phyloP scores from a whole-genome alignment of 1,284 basidiomycete species.

The Rhodotorula mucilaginosa region DNA sequence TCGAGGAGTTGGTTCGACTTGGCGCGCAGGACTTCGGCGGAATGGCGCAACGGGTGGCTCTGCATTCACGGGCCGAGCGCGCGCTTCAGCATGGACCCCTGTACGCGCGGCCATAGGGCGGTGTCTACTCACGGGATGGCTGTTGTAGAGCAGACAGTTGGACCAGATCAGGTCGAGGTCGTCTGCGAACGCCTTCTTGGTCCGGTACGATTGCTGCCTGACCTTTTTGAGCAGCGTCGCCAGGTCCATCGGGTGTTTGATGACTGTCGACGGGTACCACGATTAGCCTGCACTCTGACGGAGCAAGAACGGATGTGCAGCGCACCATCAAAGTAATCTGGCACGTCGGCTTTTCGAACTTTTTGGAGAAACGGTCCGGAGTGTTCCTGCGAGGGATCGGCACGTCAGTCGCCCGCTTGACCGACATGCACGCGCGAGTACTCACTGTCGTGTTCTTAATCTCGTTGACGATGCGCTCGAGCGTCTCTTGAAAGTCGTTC shows the following conservation, averaged over 20 bases:
- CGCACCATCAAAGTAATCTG: slow-evolving; percentile 90
- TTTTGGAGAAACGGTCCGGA: slow-evolving; percentile 78
- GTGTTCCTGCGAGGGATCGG: slow-evolving; percentile 56
- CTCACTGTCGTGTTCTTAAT: slow-evolving; percentile 56
- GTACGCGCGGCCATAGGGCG: not conserved
- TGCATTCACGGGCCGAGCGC: slow-evolving; percentile 37
- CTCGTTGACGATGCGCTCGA: slow-evolving; percentile 81
- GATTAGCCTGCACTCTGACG: no score
- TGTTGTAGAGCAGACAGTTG: slow-evolving; percentile 91
- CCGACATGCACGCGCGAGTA: slow-evolving; percentile 60
- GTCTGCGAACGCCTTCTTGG: slow-evolving; percentile 85
- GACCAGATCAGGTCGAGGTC: slow-evolving; percentile 96
- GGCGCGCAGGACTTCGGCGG: slow-evolving; percentile 68
- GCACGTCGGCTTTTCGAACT: slow-evolving; percentile 73
- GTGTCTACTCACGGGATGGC: slow-evolving; percentile 65
- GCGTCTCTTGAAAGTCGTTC: slow-evolving; percentile 86
- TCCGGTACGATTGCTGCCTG: slow-evolving; percentile 76
- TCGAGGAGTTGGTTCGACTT: slow-evolving; percentile 80
- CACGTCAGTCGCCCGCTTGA: slow-evolving; percentile 1
- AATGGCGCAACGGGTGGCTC: slow-evolving; percentile 76
- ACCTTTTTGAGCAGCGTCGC: slow-evolving; percentile 75
- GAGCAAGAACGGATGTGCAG: not conserved
- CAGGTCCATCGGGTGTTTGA: slow-evolving; percentile 91
- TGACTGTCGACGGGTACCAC: slow-evolving; percentile 55
- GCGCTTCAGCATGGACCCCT: not conserved